Conservation (phyloP, 2,329 filamentous ascomycete genomes). For the Nemania sp. region DNA sequence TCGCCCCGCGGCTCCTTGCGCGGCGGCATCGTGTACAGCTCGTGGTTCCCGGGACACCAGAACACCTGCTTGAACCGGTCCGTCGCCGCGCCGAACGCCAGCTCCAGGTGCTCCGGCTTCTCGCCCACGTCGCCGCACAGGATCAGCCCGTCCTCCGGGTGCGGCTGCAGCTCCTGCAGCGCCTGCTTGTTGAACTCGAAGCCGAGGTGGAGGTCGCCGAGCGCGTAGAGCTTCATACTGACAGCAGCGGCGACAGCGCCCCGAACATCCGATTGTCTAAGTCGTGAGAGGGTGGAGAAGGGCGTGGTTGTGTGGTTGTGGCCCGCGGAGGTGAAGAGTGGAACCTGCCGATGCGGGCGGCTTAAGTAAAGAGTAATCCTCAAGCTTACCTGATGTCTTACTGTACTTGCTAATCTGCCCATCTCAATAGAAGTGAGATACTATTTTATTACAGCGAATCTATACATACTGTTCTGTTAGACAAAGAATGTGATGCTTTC, state of each 20-base stretch:
- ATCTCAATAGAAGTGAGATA: too few species aligned
- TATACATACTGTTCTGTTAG: too few species aligned
- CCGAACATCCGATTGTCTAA: not conserved
- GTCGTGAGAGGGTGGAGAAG: not conserved
- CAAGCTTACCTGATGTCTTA: too few species aligned
- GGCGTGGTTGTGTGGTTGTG: not conserved
- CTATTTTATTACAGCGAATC: too few species aligned
- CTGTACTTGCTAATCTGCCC: too few species aligned
- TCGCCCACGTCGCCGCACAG: conserved; percentile 45
- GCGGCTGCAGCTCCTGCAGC: conserved; percentile 36
- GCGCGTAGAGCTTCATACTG: conserved; percentile 42
- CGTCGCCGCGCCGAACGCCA: conserved; percentile 40
- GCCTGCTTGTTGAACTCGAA: conserved; percentile 40
- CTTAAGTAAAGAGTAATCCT: too few species aligned
- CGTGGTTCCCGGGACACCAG: conserved; percentile 62
- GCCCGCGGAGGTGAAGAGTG: too few species aligned
- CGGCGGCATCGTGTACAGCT: conserved; percentile 55
- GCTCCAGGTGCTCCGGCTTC: conserved; percentile 40
- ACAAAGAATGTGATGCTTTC: too few species aligned
- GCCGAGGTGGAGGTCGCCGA: conserved; percentile 44
- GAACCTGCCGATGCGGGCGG: too few species aligned
- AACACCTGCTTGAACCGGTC: conserved; percentile 47
- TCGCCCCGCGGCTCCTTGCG: conserved; percentile 47
- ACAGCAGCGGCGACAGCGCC: not conserved
- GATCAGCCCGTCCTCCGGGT: conserved; percentile 44